Conservation (phyloP, 2,329 filamentous ascomycete species). For the Colletotrichum trifolii region DNA sequence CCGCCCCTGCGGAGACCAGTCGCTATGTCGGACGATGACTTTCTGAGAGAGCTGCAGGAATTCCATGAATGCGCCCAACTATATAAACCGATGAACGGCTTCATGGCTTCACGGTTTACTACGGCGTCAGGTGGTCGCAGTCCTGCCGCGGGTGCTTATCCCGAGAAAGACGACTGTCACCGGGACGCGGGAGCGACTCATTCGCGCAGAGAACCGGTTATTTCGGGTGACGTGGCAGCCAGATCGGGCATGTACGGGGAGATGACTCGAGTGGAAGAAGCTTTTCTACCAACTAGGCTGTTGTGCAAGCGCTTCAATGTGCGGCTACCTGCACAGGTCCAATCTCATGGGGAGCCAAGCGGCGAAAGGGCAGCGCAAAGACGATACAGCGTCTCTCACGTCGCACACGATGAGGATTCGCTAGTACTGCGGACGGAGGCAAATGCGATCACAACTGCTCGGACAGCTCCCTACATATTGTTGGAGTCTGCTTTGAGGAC, state of each 20-base stretch:
- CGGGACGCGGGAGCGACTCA: too few relatives aligned
- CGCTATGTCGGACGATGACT: slow-evolving; percentile 72
- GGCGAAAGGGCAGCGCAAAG: not conserved
- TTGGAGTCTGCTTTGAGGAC: not conserved
- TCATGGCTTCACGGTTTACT: slow-evolving; percentile 95
- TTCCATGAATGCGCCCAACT: slow-evolving; percentile 75
- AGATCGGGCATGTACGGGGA: slow-evolving; percentile 92
- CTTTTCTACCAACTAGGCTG: slow-evolving; percentile 84
- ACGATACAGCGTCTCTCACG: not conserved
- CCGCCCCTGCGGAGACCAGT: slow-evolving; percentile 59
- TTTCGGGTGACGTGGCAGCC: slow-evolving; percentile 88
- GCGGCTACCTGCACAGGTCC: slow-evolving; percentile 76
- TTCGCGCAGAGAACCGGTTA: slow-evolving; percentile 65
- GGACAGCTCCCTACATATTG: not conserved
- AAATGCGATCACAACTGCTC: not conserved
- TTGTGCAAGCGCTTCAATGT: slow-evolving; percentile 97
- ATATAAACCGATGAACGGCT: slow-evolving; percentile 90
- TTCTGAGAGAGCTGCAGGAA: slow-evolving; percentile 81
- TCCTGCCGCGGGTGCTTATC: slow-evolving; percentile 35
- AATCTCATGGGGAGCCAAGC: slow-evolving; percentile 57
- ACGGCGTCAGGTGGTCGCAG: slow-evolving; percentile 65
- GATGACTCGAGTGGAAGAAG: slow-evolving; percentile 78
- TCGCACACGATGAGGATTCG: not conserved
- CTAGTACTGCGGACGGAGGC: too few relatives aligned
- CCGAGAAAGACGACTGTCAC: slow-evolving; percentile 35